Conservation (phyloP, 73 alveolate species). For the Uronychia binucleata region DNA sequence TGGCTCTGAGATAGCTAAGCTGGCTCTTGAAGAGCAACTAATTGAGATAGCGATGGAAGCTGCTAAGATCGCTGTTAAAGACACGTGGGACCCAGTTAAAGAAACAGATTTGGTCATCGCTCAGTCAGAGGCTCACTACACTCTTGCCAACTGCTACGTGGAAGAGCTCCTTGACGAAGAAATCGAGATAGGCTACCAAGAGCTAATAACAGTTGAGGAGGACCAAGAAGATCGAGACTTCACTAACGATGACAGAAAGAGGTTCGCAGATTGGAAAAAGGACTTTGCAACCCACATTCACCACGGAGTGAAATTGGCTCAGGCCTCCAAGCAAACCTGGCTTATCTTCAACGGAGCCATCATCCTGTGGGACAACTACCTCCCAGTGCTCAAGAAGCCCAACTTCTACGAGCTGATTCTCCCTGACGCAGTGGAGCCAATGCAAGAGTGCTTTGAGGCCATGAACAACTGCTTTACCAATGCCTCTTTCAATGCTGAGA, state of each 20-base stretch:
- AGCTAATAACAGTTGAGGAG: conserved; percentile 65
- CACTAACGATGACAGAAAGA: conserved; percentile 79
- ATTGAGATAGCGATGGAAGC: conserved; percentile 89
- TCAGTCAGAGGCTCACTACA: conserved; percentile 88
- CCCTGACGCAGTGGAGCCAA: conserved; percentile 84
- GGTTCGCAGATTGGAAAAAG: conserved; percentile 82
- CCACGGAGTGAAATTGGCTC: conserved; percentile 90
- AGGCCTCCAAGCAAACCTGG: conserved; percentile 93
- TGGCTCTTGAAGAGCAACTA: conserved; percentile 84
- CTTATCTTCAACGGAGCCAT: conserved; percentile 96
- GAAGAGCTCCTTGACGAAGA: conserved; percentile 89
- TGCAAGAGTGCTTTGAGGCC: conserved; percentile 92
- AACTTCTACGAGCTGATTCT: conserved; percentile 81
- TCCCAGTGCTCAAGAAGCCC: conserved; percentile 86
- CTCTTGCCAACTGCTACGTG: conserved; percentile 88
- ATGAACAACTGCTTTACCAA: conserved; percentile 88
- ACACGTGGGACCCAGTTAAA: conserved; percentile 90
- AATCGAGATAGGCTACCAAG: conserved; percentile 88
- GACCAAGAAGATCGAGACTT: conserved; percentile 84
- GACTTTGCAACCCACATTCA: conserved; percentile 84
- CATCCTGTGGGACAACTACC: conserved; percentile 93
- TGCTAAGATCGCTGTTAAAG: conserved; percentile 69
- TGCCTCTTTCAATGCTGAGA: conserved; percentile 77
- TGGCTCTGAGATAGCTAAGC: conserved; percentile 80
- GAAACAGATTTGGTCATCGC: conserved; percentile 92